A percentile compares a stretch with the other conserved stretches of the same genome.
Conservation (phyloP, 176 grass and related monocot genomes). For the Secale cereale region DNA sequence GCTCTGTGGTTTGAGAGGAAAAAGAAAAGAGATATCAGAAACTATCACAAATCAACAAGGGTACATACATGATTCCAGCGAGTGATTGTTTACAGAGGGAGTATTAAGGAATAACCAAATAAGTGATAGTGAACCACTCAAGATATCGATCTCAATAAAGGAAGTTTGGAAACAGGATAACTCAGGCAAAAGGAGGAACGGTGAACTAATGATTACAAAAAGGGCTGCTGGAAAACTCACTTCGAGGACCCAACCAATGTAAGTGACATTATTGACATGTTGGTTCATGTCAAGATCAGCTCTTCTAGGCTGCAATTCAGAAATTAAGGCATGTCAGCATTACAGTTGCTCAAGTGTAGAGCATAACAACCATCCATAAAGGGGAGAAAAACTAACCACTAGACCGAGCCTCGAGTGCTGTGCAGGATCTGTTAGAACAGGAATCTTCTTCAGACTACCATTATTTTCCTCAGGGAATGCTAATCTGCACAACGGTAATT, state of each 20-base stretch:
- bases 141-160: background rate
- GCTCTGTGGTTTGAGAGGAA: conserved; percentile 48
- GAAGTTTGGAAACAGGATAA: background rate
- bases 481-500: conserved; percentile 42
- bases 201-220: background rate
- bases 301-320: conserved; percentile 77
- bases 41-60: too few relatives aligned
- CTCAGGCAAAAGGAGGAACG: background rate
- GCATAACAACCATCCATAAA: conserved; percentile 14
- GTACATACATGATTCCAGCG: too few relatives aligned
- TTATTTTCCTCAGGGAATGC: conserved; percentile 97
- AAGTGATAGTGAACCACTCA: background rate
- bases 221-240: conserved; percentile 37
- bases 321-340: conserved; percentile 15
- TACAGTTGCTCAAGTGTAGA: background rate
- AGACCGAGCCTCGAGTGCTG: conserved; percentile 79
- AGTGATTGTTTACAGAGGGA: background rate
- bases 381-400: conserved; percentile 56
- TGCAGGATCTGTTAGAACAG: conserved; percentile 75
- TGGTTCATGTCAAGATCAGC: conserved; percentile 99
- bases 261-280: conserved; percentile 99
- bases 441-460: conserved; percentile 93
- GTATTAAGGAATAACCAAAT: background rate
- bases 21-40: background rate
- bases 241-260: conserved; percentile 98